A percentile compares a stretch with the other conserved stretches of the same genome.
Evolutionary conservation across 257 asterid species (phyloP).

Genomic region (Fraxinus americana): DNA sequence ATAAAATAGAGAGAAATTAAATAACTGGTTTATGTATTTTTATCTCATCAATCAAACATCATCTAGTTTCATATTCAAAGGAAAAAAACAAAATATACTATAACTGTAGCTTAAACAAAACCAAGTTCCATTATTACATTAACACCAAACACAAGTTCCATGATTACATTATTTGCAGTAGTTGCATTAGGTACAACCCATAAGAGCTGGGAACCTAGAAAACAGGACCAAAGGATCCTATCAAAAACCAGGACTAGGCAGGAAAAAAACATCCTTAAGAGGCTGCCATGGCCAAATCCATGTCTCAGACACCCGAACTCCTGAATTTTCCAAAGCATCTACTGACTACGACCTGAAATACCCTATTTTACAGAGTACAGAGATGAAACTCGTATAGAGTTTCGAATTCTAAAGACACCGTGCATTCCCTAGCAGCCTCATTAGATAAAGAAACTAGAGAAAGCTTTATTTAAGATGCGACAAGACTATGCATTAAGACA

Average conservation of each 20-base stretch:
- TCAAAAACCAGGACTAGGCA: conserved; percentile 42
- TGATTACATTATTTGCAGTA: conserved; percentile 8
- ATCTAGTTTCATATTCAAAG: too few relatives aligned
- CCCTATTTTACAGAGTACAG: conserved; percentile 4
- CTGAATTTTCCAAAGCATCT: conserved; percentile 23
- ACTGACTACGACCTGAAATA: conserved; percentile 1
- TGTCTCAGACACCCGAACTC: conserved; percentile 35
- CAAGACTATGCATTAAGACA: background rate
- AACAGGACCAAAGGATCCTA: conserved; percentile 47
- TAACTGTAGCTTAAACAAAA: background rate
- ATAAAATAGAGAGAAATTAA: too few relatives aligned
- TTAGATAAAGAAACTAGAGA: conserved; percentile 14
- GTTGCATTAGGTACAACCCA: conserved; percentile 38
- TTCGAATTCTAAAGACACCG: too few relatives aligned
- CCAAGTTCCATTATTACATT: conserved; percentile 20
- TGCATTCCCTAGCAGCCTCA: too few relatives aligned
- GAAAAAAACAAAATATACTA: too few relatives aligned
- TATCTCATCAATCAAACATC: too few relatives aligned
- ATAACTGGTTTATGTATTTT: too few relatives aligned
- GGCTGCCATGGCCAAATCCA: conserved; percentile 35
- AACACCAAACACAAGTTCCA: conserved; percentile 12
- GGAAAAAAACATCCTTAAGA: background rate
- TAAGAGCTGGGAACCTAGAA: conserved; percentile 32
- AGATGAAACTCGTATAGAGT: background rate
- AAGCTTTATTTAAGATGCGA: conserved; percentile 27